Evolutionary conservation across 441 rosid genomes (phyloP).

Genomic region (Populus hybrid): DNA sequence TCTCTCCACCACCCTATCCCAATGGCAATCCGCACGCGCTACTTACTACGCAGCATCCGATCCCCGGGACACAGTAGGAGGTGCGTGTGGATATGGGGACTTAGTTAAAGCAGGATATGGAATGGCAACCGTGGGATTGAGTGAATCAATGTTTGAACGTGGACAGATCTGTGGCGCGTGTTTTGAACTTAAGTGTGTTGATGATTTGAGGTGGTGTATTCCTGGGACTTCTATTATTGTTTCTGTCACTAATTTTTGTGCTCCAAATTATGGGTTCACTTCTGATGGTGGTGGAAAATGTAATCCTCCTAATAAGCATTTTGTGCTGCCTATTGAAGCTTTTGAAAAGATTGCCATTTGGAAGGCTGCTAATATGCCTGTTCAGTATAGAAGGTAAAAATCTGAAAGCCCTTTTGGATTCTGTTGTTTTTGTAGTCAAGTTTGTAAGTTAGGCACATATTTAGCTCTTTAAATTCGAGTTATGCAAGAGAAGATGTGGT

Average conservation of each 20-base stretch:
- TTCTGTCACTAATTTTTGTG: conserved; percentile 86
- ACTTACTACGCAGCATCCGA: conserved; percentile 89
- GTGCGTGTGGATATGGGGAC: conserved; percentile 97
- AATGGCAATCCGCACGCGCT: conserved; percentile 85
- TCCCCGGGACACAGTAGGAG: conserved; percentile 79
- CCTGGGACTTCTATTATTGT: conserved; percentile 84
- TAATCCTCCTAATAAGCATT: conserved; percentile 88
- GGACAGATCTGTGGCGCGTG: conserved; percentile 99
- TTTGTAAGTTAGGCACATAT: background rate
- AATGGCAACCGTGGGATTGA: conserved; percentile 85
- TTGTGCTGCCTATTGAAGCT: conserved; percentile 91
- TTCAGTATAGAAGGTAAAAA: conserved; percentile 76
- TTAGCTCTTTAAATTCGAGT: background rate
- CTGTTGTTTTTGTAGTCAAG: background rate
- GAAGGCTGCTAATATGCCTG: conserved; percentile 97
- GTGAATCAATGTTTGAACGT: conserved; percentile 71
- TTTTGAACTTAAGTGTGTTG: conserved; percentile 77
- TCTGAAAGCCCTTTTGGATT: background rate
- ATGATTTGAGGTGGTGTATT: conserved; percentile 86
- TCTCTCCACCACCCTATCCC: conserved; percentile 38
- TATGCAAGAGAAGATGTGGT: background rate
- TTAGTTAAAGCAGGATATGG: conserved; percentile 80
- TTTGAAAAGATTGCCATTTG: conserved; percentile 94
- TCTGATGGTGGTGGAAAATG: conserved; percentile 88
- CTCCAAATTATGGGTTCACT: conserved; percentile 88